A percentile compares a stretch with the other conserved stretches of the same genome.
phyloP scores from a whole-genome alignment of 805 yeast species.

The Lipomyces kockii region DNA sequence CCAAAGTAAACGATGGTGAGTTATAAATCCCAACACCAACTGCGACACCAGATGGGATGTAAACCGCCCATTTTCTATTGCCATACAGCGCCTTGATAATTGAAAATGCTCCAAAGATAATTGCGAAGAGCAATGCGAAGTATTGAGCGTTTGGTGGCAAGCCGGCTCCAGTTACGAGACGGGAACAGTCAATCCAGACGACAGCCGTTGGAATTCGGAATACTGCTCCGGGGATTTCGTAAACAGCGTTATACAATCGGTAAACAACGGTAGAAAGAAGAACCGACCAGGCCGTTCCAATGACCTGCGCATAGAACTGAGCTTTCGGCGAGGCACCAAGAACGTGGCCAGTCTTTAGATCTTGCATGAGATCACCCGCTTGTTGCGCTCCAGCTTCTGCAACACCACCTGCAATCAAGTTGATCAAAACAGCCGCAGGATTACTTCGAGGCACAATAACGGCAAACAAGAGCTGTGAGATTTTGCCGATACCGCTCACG shows the following conservation, averaged over 20 bases:
- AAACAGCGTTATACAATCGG: slow-evolving; percentile 76
- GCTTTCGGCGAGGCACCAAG: slow-evolving; percentile 91
- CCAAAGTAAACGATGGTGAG: slow-evolving; percentile 89
- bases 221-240: slow-evolving; percentile 79
- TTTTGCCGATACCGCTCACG: slow-evolving; percentile 93
- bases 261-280: slow-evolving; percentile 81
- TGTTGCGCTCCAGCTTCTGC: slow-evolving; percentile 99
- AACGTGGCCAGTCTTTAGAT: slow-evolving; percentile 89
- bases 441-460: slow-evolving; percentile 71
- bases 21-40: slow-evolving; percentile 97
- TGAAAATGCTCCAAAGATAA: slow-evolving; percentile 64
- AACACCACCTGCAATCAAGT: slow-evolving; percentile 92
- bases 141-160: slow-evolving; percentile 76
- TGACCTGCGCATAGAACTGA: slow-evolving; percentile 85
- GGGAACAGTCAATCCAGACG: slow-evolving; percentile 95
- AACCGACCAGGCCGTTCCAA: slow-evolving; percentile 87
- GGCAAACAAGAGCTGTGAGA: slow-evolving; percentile 89
- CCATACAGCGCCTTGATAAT: slow-evolving; percentile 50
- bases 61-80: slow-evolving; percentile 45
- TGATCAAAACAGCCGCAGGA: slow-evolving; percentile 82
- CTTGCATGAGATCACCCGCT: slow-evolving; percentile 98
- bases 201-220: slow-evolving; percentile 94
- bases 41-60: slow-evolving; percentile 92
- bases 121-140: slow-evolving; percentile 71
- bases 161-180: slow-evolving; percentile 89